These are phyloP conservation scores for Pseudogymnoascus destructans DNA, from an alignment of 2,329 filamentous ascomycete genomes.

Conservation along the genomic window DNA sequence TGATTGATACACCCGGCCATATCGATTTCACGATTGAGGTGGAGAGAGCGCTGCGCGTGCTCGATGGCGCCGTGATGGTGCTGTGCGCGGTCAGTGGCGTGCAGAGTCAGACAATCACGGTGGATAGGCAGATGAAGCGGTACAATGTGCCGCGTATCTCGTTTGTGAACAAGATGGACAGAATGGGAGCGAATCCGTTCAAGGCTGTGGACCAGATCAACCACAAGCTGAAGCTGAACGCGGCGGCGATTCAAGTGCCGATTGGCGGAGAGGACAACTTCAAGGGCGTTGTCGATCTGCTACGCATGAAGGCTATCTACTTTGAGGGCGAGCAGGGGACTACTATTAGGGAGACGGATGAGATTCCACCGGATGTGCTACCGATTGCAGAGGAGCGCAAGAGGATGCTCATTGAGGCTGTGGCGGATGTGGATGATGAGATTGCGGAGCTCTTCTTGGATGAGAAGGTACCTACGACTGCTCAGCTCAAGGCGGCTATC, in stretches of 20 bases:
- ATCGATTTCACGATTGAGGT: constrained; percentile 99
- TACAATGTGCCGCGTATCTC: constrained; percentile 94
- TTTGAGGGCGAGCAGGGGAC: constrained; percentile 77
- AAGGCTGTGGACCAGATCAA: constrained; percentile 98
- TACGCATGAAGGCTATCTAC: constrained; percentile 86
- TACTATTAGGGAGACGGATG: constrained; percentile 60
- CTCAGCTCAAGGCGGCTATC: constrained; percentile 86
- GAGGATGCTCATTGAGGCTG: constrained; percentile 76
- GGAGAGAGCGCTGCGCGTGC: constrained; percentile 81
- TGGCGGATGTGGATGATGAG: constrained; percentile 95
- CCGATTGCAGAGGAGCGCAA: constrained; percentile 71
- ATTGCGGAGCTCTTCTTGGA: constrained; percentile 93
- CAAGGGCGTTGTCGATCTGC: constrained; percentile 80
- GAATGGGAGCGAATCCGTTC: constrained; percentile 96
- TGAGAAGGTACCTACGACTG: constrained; percentile 62
- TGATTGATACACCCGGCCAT: constrained; percentile 97
- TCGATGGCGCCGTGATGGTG: constrained; percentile 97
- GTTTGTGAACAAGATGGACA: constrained; percentile 99
- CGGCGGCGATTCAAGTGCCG: constrained; percentile 86
- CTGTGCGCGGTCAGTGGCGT: constrained; percentile 94
- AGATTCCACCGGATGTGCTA: constrained; percentile 68
- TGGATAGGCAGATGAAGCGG: constrained; percentile 95
- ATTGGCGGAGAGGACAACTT: constrained; percentile 89
- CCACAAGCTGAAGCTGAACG: constrained; percentile 82
- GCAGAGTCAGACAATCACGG: constrained; percentile 94